Base-by-base conservation (phyloP, 169 alveolate genomes). In the Plasmodium knowlesi region DNA sequence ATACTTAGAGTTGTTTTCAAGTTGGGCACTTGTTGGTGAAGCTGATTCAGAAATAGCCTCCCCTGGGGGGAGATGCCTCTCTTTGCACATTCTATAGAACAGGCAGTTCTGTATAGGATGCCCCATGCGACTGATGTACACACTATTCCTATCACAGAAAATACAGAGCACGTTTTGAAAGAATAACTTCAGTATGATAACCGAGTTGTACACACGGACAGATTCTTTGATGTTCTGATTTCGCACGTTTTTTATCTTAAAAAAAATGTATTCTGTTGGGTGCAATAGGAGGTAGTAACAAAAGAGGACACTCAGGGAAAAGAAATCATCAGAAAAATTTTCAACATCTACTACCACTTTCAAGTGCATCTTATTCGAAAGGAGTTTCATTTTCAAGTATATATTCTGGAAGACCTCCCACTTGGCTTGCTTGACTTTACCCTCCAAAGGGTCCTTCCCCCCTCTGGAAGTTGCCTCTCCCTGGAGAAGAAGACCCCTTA, bases 291-390 rank as follows among this genome's bases (percentile, higher is more conserved):
- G 19, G 28, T 71, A 43, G 79, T 84, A 72, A 9, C 78, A 25
- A 71, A 84, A 84, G 32, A 84, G 76, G 32, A 84, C 41, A 84
- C 84, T 71, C 19, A 84, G 30, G 10, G 92, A 73, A 41, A 84
- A 70, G 10, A 84, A 84, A 28, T 84, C 92, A 28, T 84, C 92
- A 2, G 92, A 84, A 46, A 84, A 84, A 6, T 28, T 39, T 84
- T 84, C 92, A 3, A 83, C 92, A 57, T 84, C 92, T 84, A 84
- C 54, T 25, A 84, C 84, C 53, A 84, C 37, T 41, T 84, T 57
- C 25, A 70, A 22, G 39, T 14, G 34, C 43, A 43, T 0, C 10
- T 28, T 72, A 8, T 12, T 19, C 19, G 37, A 10, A 6, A 41
- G 3, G 1, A 28, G 10, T 5, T 39, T 28, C 32, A 39, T 28